These are phyloP conservation scores for Isatis lusitanica DNA, from an alignment of 441 rosid genomes.

Conservation along the genomic window DNA sequence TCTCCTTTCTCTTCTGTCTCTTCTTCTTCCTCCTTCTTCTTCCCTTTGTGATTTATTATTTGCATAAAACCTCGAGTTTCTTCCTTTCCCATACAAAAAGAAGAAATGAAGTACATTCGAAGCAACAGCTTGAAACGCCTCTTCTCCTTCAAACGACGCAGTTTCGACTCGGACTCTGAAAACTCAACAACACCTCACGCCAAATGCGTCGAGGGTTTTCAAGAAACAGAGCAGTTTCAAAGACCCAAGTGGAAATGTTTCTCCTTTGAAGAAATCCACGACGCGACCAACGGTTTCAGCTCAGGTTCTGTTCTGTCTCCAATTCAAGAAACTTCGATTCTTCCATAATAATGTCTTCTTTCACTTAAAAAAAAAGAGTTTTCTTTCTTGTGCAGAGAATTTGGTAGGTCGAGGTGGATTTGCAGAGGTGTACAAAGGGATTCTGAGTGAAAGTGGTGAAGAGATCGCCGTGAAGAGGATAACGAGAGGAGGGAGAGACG, in stretches of 20 bases:
- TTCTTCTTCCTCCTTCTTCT: conserved; percentile 21
- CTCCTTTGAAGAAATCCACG: conserved; percentile 71
- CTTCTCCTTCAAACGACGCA: conserved; percentile 63
- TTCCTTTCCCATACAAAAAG: not conserved
- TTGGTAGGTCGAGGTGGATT: conserved; percentile 92
- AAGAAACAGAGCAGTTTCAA: conserved; percentile 40
- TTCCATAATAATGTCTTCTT: not conserved
- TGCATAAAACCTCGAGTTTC: conserved; percentile 23
- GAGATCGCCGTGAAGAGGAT: conserved; percentile 88
- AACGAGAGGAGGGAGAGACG: conserved; percentile 61
- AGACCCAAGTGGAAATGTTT: conserved; percentile 93
- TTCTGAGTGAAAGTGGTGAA: conserved; percentile 43
- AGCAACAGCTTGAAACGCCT: conserved; percentile 74
- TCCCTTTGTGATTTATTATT: conserved; percentile 12
- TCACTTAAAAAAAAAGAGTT: not conserved
- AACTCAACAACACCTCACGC: conserved; percentile 23
- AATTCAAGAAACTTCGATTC: not conserved
- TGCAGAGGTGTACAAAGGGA: conserved; percentile 91
- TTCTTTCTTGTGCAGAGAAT: conserved; percentile 49
- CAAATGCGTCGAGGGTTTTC: conserved; percentile 34
- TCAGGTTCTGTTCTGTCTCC: conserved; percentile 49
- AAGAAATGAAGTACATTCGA: conserved; percentile 68
- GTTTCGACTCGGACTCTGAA: conserved; percentile 43
- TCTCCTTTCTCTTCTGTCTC: conserved; percentile 1
- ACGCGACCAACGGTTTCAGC: conserved; percentile 71